Evolutionary conservation across 164 flowering plant species (phyloP), one percentile per base, ranked within the genome.

Genomic region (Cinnamomum micranthum): DNA sequence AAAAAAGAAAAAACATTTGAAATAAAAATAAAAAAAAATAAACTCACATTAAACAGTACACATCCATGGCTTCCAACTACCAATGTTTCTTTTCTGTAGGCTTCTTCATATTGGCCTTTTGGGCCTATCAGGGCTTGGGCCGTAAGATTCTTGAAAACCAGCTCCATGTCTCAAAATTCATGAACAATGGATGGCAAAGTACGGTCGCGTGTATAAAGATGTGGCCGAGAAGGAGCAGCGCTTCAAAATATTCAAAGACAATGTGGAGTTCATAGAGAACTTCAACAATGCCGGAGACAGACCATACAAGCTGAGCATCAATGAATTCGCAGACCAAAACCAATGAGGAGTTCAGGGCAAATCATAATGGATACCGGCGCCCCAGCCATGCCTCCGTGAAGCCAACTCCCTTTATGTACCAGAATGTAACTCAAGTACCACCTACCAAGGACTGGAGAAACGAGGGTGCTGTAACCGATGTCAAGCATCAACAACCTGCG

Each of bases 381-480:
- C 19, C 19, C 50, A 7, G 0, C 13, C 28, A 13, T 14, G 15
- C 64, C 6, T 7, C 73, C 4, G 6, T 1, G 13, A 20, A 10
- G 55, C 11, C 75, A 20, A 35, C 59, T 0, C 41, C 65, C 17
- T 75, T 75, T 58, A 68, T 11, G 66, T 75, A 75, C 22, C 72
- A 68, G 58, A 68, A 55, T 33, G 68, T 50, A 4, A 50, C 52
- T 65, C 13, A 1, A 10, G 69, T 51, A 50, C 76, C 76, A 2
- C 2, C 67, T 17, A 74, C 68, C 41, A 71, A 84, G 66, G 83
- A 87, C 64, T 86, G 87, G 88, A 82, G 82, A 28, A 51, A 70
- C 31, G 65, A 75, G 60, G 90, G 87, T 4, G 65, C 65, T 5
- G 65, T 63, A 0, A 63, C 65, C 24, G 23, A 22, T 10, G n/a